Percentiles rank a stretch among this genome's conserved stretches.
Conservation (phyloP, 192 early-diverging fungal genomes). For the Jimgerdemannia flammicorona region DNA sequence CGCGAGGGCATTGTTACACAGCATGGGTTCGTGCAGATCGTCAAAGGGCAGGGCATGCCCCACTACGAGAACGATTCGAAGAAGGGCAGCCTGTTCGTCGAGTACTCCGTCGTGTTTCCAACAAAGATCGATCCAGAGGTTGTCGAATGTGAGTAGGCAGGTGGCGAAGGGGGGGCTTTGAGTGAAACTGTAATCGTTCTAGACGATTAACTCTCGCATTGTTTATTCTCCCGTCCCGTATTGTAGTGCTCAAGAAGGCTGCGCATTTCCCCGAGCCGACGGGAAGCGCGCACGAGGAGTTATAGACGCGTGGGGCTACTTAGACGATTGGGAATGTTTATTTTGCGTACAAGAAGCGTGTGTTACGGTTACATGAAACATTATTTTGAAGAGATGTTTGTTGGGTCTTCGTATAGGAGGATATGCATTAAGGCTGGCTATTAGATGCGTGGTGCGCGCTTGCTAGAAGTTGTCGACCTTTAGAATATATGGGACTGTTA, state of each 20-base stretch:
- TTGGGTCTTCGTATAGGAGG: too few relatives aligned
- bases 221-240: neutral
- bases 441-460: too few relatives aligned
- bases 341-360: neutral
- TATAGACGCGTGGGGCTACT: neutral
- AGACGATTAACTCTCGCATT: neutral
- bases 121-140: slow-evolving; percentile 38
- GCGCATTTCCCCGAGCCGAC: slow-evolving; percentile 15
- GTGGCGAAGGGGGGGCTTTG: neutral
- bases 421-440: too few relatives aligned
- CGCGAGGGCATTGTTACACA: slow-evolving; percentile 48
- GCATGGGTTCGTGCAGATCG: slow-evolving; percentile 72
- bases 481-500: too few relatives aligned
- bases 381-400: too few relatives aligned
- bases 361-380: too few relatives aligned
- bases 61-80: slow-evolving; percentile 48
- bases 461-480: too few relatives aligned
- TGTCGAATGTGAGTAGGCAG: slow-evolving; percentile 27
- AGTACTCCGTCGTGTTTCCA: slow-evolving; percentile 87
- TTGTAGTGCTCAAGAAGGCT: slow-evolving; percentile 18
- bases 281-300: neutral
- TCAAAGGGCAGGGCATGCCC: slow-evolving; percentile 92
- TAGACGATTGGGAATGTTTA: neutral
- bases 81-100: slow-evolving; percentile 79
- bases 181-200: neutral